Evolutionary conservation across 129 eudicot species (phyloP), one percentile per base, ranked within the genome.

Genomic region (Flaveria ramosissima): DNA sequence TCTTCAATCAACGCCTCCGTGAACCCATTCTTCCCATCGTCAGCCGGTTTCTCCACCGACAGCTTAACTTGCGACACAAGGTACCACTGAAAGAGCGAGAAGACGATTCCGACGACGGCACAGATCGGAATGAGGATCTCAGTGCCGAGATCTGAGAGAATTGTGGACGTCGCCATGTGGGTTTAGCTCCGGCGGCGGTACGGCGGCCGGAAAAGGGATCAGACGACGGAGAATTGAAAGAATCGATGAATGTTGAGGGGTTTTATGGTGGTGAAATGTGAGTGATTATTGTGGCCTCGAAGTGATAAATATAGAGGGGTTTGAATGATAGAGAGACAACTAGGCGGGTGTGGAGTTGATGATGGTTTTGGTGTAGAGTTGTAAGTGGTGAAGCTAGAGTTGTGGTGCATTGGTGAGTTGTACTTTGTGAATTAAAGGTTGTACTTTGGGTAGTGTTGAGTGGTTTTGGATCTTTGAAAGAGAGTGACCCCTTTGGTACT

Each of bases 71-170:
- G 68, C 5, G 97, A 77, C 13, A 91, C 97, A 0, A 91, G 20
- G 17, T 77, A 23, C 97, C 97, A 91, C 30, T 91, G 95, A 64
- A 85, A 23, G 10, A 86, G 66, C 1, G 97, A 82, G 70, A 91
- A 91, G 1, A 64, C 61, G 41, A 88, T 91, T 27, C 97, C 97
- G 11, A 91, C 13, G 9, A 88, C 64, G 1, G 90, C 94, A 16
- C 97, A 91, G 7, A 85, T 14, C 15, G 97, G 97, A 64, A 91
- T 88, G 9, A 88, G 0, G 52, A 91, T 82, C 68, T 91, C 85
- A 0, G 94, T 83, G 12, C 82, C 88, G 41, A 86, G 89, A 77
- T 86, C 94, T 77, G 94, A 79, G 12, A 91, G 84, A 20, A 84
- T 62, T 19, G 82, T 74, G 27, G 73, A n/a, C 59, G 77, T 68